Conservation (phyloP, 345 rosid genomes). For the Bruguiera parviflora region DNA sequence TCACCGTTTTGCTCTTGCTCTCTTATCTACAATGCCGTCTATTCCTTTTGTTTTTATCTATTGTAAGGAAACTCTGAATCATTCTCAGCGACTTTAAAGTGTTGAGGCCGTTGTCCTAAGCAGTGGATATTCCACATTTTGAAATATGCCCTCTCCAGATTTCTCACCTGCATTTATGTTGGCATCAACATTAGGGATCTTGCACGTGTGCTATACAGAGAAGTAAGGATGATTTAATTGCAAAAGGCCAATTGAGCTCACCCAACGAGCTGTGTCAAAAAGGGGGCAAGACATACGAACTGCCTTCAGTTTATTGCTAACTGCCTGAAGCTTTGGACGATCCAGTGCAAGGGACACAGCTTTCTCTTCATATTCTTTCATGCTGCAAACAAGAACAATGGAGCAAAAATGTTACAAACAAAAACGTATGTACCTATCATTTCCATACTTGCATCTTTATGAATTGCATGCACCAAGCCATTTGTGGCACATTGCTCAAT, state of each 20-base stretch:
- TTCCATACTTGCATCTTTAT: background rate
- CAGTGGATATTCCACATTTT: constrained; percentile 95
- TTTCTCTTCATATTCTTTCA: constrained; percentile 91
- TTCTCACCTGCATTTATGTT: constrained; percentile 61
- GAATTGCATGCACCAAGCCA: too few species aligned
- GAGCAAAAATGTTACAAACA: background rate
- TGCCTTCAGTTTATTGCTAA: constrained; percentile 60
- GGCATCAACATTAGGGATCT: background rate
- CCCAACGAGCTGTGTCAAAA: constrained; percentile 95
- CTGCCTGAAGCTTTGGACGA: constrained; percentile 63
- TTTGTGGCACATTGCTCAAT: too few species aligned
- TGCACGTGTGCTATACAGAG: background rate
- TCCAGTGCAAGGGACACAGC: constrained; percentile 76
- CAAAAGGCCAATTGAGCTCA: constrained; percentile 25
- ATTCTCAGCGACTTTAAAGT: constrained; percentile 74
- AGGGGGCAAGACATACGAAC: constrained; percentile 80
- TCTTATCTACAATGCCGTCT: constrained; percentile 27
- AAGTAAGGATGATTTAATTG: background rate
- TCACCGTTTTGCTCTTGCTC: constrained; percentile 1
- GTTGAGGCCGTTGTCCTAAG: constrained; percentile 67
- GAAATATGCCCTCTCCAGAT: constrained; percentile 82
- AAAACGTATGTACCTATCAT: background rate
- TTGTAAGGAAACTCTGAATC: constrained; percentile 68
- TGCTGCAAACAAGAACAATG: constrained; percentile 35
- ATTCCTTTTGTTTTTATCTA: constrained; percentile 2